Conservation (phyloP, 2,329 filamentous ascomycete genomes). For the Zasmidium citrigriseum region DNA sequence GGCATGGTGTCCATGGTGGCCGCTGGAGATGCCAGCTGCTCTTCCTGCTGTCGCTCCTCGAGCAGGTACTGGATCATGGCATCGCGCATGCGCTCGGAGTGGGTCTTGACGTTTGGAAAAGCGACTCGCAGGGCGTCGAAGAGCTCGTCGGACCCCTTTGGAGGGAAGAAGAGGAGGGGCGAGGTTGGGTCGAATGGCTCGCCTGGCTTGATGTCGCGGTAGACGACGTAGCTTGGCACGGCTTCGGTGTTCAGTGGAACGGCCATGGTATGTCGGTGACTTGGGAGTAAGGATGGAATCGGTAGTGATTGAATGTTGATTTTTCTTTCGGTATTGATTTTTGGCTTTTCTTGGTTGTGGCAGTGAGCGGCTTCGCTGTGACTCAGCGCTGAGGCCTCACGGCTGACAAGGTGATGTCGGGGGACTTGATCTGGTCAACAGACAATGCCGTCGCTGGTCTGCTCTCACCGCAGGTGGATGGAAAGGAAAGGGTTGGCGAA, state of each 20-base stretch:
- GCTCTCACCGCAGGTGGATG: constrained; percentile 2
- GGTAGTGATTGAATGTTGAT: background rate
- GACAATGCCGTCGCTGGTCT: background rate
- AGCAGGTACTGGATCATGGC: constrained; percentile 41
- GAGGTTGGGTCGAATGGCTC: constrained; percentile 36
- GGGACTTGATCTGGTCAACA: background rate
- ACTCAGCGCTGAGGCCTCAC: background rate
- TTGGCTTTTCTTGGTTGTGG: background rate
- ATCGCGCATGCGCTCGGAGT: constrained; percentile 42
- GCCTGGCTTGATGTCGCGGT: constrained; percentile 33
- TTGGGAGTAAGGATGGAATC: background rate
- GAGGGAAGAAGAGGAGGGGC: constrained; percentile 38
- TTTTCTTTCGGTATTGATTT: background rate
- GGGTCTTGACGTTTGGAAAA: constrained; percentile 37
- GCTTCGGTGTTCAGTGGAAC: constrained; percentile 16
- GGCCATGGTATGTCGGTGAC: constrained; percentile 18
- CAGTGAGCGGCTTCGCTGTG: background rate
- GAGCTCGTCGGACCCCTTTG: constrained; percentile 42
- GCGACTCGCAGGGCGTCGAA: constrained; percentile 39
- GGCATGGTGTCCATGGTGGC: constrained; percentile 23
- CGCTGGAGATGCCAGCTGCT: constrained; percentile 18
- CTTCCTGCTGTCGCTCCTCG: constrained; percentile 35
- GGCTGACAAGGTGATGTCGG: background rate
- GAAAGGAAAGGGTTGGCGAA: background rate
- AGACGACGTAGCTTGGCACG: constrained; percentile 34